Evolutionary conservation across 441 rosid genomes (phyloP), one percentile per base, ranked within the genome.

Genomic region (Breynia disticha): DNA sequence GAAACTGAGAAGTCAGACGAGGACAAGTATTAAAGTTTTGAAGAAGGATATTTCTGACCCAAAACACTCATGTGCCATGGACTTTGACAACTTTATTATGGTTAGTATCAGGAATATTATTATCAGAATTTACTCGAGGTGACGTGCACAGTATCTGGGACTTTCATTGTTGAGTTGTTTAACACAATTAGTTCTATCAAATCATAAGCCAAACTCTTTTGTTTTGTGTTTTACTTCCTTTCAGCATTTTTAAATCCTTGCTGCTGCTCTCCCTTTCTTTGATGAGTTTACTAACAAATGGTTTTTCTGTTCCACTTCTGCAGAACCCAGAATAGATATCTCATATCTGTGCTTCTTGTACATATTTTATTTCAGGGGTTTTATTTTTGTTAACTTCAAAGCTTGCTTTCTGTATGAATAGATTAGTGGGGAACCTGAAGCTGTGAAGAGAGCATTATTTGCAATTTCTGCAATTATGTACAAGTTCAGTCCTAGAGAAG

Each of bases 41-140:
- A 64, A 96, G 19, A 89, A 84, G 86, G 90, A 93, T 70, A 73
- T 77, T 11, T 54, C 86, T 7, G 97, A 86, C 55, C 93, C 93
- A n/a, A 76, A 78, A 22, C 97, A 89, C 16, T 74, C 90, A 2
- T 93, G 97, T 70, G 99, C 97, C 5, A 75, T 93, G 96, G 89
- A 86, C 52, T 93, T 84, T 51, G 99, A 89, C 72, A 93, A 86
- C 69, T 77, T 93, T 66, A 57, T 89, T 62, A 47, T 59, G 87
- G 99, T 89, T 67, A 69, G 90, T 66, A 54, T 49, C 50, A 46
- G 7, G 52, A 38, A 11, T 22, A n/a, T n/a, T n/a, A n/a, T n/a
- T n/a, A n/a, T n/a, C n/a, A n/a, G n/a, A n/a, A n/a, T n/a, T n/a
- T n/a, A n/a, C n/a, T n/a, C n/a, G n/a, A 5, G 41, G 41, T 6